A percentile compares a stretch with the other conserved stretches of the same genome.
These are phyloP conservation scores for Phytophthora aleatoria DNA, from an alignment of 352 stramenopile genomes.

Conservation along the genomic window DNA sequence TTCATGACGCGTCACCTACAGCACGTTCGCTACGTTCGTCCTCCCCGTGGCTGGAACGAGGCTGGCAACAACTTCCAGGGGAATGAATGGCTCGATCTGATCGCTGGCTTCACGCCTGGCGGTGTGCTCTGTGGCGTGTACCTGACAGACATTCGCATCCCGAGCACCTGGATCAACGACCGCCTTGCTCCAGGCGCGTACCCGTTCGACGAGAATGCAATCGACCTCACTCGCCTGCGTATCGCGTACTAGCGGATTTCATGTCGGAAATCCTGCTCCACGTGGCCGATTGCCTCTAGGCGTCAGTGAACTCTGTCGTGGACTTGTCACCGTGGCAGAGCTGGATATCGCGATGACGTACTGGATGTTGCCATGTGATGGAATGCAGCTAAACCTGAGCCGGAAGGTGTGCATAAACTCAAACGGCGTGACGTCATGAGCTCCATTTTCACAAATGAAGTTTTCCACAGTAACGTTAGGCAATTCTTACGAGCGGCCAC, in stretches of 20 bases:
- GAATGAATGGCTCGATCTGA: slow-evolving; percentile 30
- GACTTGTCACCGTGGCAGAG: slow-evolving; percentile 5
- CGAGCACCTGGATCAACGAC: slow-evolving; percentile 11
- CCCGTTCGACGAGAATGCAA: slow-evolving; percentile 35
- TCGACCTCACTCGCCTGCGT: slow-evolving; percentile 35
- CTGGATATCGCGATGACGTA: slow-evolving; percentile 20
- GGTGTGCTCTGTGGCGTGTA: slow-evolving; percentile 37
- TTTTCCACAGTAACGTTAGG: slow-evolving; percentile 13
- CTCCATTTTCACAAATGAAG: background rate
- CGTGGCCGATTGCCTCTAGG: too few relatives aligned
- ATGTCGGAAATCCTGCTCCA: too few relatives aligned
- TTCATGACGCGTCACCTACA: slow-evolving; percentile 39
- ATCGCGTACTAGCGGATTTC: slow-evolving; percentile 32
- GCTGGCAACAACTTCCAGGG: slow-evolving; percentile 21
- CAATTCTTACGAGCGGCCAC: slow-evolving; percentile 17
- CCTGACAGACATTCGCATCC: slow-evolving; percentile 30
- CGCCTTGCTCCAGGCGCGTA: slow-evolving; percentile 33
- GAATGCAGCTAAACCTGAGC: slow-evolving; percentile 3
- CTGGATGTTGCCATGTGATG: slow-evolving; percentile 24
- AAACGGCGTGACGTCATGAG: slow-evolving; percentile 21
- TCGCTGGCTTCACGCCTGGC: slow-evolving; percentile 26
- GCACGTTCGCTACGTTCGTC: slow-evolving; percentile 30
- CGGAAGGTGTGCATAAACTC: slow-evolving; percentile 19
- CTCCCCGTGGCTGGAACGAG: slow-evolving; percentile 21
- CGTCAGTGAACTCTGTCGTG: background rate